A percentile compares a stretch with the other conserved stretches of the same genome.
These are phyloP conservation scores for Starmerella scarabaei DNA, from an alignment of 805 yeast species.

Conservation along the genomic window DNA sequence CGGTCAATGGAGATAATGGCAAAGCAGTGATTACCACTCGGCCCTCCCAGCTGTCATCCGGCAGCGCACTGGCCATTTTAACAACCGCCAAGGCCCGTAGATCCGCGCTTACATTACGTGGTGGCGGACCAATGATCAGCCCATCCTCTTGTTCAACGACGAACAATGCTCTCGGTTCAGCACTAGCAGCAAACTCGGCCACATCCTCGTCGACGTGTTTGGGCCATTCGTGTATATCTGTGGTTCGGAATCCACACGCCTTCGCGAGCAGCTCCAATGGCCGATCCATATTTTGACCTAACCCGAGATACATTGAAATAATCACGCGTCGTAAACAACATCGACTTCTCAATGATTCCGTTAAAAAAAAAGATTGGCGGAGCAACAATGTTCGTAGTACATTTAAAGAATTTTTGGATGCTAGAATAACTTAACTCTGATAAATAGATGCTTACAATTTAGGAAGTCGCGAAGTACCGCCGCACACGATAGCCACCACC, in stretches of 20 bases:
- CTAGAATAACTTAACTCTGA: not conserved
- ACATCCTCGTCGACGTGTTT: conserved; percentile 13
- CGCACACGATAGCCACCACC: conserved; percentile 17
- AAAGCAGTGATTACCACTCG: conserved; percentile 6
- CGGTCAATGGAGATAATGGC: conserved; percentile 32
- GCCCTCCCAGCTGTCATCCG: conserved; percentile 5
- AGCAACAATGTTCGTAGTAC: too few species aligned
- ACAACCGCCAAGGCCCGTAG: conserved; percentile 8
- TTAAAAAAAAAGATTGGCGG: too few species aligned
- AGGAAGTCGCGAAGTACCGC: conserved; percentile 14
- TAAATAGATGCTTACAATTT: not conserved
- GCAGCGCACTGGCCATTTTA: conserved; percentile 8
- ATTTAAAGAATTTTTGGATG: too few species aligned
- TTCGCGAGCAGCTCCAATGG: conserved; percentile 11
- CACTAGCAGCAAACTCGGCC: conserved; percentile 5
- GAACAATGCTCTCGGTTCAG: conserved; percentile 12
- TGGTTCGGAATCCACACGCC: conserved; percentile 8
- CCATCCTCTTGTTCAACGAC: conserved; percentile 17
- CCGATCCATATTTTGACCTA: conserved; percentile 12
- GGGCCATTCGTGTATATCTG: conserved; percentile 14
- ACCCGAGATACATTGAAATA: too few species aligned
- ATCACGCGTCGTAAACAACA: too few species aligned
- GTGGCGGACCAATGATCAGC: conserved; percentile 16
- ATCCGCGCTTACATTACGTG: conserved; percentile 1
- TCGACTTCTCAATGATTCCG: too few species aligned